Base-by-base conservation (phyloP, 768 basidiomycete genomes). In the Boletus tylopilopsis region DNA sequence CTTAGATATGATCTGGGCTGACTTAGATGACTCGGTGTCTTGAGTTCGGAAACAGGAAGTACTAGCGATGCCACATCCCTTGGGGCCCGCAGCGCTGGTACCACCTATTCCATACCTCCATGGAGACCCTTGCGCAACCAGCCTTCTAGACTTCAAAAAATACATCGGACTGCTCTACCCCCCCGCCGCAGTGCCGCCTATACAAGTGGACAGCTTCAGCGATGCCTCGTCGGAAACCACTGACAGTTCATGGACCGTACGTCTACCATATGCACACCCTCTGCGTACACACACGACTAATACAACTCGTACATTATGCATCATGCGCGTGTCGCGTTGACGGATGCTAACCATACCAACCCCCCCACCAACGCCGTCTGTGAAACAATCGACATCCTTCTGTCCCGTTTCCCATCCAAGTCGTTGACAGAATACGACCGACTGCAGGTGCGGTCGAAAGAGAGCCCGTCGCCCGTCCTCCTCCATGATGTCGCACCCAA, bases 341-440 rank as follows among this genome's bases (percentile, higher is more conserved):
- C 36, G 64, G 59, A 39, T 41, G 7, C 41, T 45, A 18, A 47
- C 51, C 0, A 8, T 35, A 21, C 35, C 54, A 3, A 18, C 35
- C 16, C 49, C 24, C 0, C 27, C 24, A 16, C n/a, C 23, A 1
- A 8, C 18, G 5, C 34, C 45, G 22, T 30, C 54, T 19, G 25
- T 33, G 25, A 19, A 43, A 27, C 44, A 35, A 12, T 37, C 53
- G 6, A 48, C 64, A 33, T 63, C 67, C 10, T 67, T 67, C 30
- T 52, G 48, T 27, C 68, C 64, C 7, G 36, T 53, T 0, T 15
- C 51, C 8, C 63, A 55, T 21, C 38, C 54, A 67, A 67, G 29
- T 68, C 65, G 32, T 67, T 67, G n/a, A 59, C 56, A 7, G 66
- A 67, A 32, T 56, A 67, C n/a, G 57, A 67, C 23, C 59, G 64